Percentiles rank a stretch among this genome's conserved stretches.
phyloP scores from a whole-genome alignment of 1,284 basidiomycete genomes.

The Austroboletus sp. region DNA sequence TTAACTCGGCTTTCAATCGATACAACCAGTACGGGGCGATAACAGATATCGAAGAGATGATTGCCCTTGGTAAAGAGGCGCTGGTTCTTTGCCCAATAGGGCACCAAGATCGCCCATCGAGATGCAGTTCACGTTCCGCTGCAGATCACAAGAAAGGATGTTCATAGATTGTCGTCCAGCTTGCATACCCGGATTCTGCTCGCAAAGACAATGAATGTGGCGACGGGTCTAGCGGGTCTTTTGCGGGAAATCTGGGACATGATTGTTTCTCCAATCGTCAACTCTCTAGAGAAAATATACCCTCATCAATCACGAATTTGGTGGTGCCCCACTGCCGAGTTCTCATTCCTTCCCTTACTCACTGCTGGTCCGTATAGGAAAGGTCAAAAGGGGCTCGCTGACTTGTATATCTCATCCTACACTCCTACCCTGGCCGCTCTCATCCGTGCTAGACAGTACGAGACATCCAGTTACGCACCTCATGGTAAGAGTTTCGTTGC shows the following conservation, averaged over 20 bases:
- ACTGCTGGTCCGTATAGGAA: constrained; percentile 26
- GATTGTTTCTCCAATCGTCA: constrained; percentile 22
- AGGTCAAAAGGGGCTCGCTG: constrained; percentile 12
- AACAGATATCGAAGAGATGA: background rate
- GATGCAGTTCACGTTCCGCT: background rate
- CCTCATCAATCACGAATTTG: constrained; percentile 21
- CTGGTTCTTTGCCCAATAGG: background rate
- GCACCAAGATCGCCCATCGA: background rate
- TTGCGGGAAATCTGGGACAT: constrained; percentile 24
- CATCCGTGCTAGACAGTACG: constrained; percentile 8
- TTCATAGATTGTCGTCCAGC: background rate
- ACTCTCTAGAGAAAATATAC: constrained; percentile 10
- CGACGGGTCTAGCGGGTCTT: background rate
- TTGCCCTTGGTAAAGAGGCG: background rate
- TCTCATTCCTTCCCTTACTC: constrained; percentile 14
- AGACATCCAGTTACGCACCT: background rate
- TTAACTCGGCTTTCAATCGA: background rate
- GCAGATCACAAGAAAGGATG: background rate
- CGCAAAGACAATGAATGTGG: background rate
- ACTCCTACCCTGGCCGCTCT: constrained; percentile 12
- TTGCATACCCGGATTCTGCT: background rate
- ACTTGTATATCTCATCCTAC: constrained; percentile 29
- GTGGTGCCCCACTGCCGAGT: no score
- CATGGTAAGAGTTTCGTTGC: background rate
- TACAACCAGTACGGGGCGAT: background rate